Conservation (phyloP, 768 basidiomycete genomes). For the Strobilomyces echinocephalus region DNA sequence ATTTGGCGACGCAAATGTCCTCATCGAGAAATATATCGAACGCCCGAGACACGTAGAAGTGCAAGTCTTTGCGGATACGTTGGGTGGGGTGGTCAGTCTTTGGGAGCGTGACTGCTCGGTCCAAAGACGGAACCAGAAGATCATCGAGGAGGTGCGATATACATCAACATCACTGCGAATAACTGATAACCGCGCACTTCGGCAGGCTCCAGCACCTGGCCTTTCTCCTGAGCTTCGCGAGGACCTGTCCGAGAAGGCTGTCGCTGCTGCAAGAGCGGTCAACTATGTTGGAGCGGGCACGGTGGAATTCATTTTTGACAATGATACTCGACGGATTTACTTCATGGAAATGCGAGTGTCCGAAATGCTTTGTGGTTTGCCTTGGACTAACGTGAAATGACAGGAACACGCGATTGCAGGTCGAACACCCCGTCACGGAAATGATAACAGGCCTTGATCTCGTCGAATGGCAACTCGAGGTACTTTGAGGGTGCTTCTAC, state of each 20-base stretch:
- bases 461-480: slow-evolving; percentile 93
- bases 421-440: slow-evolving; percentile 91
- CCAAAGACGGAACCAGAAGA: slow-evolving; percentile 91
- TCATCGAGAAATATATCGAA: slow-evolving; percentile 86
- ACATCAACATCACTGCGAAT: background rate
- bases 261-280: slow-evolving; percentile 90
- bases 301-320: slow-evolving; percentile 97
- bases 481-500: slow-evolving; percentile 18
- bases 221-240: slow-evolving; percentile 72
- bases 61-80: slow-evolving; percentile 84
- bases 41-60: slow-evolving; percentile 91
- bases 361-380: background rate
- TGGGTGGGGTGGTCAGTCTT: slow-evolving; percentile 79
- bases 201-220: slow-evolving; percentile 86
- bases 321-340: slow-evolving; percentile 79
- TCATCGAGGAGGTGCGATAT: slow-evolving; percentile 72
- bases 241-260: slow-evolving; percentile 79
- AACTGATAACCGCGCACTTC: background rate
- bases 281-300: slow-evolving; percentile 89
- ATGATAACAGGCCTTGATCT: slow-evolving; percentile 93
- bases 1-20: slow-evolving; percentile 81
- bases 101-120: slow-evolving; percentile 96
- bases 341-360: slow-evolving; percentile 89
- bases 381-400: background rate
- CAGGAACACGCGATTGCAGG: slow-evolving; percentile 83